Base-by-base conservation (phyloP, 2,329 filamentous ascomycete genomes). In the Pyrenophora seminiperda region DNA sequence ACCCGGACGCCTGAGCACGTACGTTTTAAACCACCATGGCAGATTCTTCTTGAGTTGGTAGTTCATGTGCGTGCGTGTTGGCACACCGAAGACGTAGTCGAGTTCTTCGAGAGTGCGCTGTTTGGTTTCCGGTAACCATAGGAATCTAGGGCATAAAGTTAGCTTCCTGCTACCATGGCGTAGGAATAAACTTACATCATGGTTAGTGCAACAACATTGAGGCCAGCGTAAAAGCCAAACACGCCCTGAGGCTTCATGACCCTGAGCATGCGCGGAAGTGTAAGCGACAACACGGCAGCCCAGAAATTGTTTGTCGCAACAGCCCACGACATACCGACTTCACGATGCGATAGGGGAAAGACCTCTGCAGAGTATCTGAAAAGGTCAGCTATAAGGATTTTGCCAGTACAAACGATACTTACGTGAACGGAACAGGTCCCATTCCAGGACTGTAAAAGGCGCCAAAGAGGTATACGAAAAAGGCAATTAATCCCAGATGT, bases 321-420 rank as follows among this genome's bases (percentile, higher is more conserved):
- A 6, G 85, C 82, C 72, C 81, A 88, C 0, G 80, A 81, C 87
- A 90, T 89, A 48, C 87, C 87, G 18, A 89, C 79, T 65, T 89
- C 87, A 62, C 87, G 80, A 66, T 89, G 86, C 1, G 84, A 86
- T 0, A 89, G 79, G 0, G 87, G 86, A 66, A 86, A 89, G 1
- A 88, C 84, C 67, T 89, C 87, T 33, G 86, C 6, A 3, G 62
- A 65, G 47, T 65, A 27, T 27, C 24, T 27, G 5, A 27, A 11
- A 11, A 27, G 9, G 24, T 27, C 7, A 27, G 24, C 24, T 11
- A 27, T 11, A 10, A 27, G 7, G 2, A 11, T 27, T 4, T 27
- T 27, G 2, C 24, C 9, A 27, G 9, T 3, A 11, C 24, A 27
- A 27, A 2, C 2, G 24, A 27, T 27, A 27, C 24, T 27, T 27